Conservation (phyloP, 1,284 basidiomycete genomes). For the Schizophyllum commune region DNA sequence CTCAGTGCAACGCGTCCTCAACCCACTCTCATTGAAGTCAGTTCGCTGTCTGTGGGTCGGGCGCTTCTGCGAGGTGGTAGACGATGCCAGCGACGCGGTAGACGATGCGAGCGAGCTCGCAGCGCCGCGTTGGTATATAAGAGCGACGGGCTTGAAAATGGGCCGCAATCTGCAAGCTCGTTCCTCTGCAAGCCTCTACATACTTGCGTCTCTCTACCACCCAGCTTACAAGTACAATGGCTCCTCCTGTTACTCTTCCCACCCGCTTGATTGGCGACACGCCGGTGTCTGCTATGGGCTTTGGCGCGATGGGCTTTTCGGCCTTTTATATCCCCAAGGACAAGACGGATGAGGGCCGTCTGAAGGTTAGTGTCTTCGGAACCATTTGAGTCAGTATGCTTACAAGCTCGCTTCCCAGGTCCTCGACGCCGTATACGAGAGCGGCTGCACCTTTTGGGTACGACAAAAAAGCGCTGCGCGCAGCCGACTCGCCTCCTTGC, state of each 20-base stretch:
- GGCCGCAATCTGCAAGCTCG: no score
- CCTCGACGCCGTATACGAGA: constrained; percentile 26
- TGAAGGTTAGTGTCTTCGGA: constrained; percentile 2
- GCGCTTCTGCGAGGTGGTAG: no score
- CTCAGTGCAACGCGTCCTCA: no score
- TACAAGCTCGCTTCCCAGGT: constrained; percentile 16
- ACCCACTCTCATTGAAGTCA: no score
- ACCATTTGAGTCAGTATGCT: not conserved
- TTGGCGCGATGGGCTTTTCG: constrained; percentile 8
- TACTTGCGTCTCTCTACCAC: no score
- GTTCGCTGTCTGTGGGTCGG: no score
- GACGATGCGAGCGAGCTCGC: no score
- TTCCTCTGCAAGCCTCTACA: no score
- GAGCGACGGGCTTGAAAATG: no score
- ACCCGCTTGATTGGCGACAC: constrained; percentile 6
- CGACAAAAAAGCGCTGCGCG: no score
- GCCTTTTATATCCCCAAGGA: constrained; percentile 1
- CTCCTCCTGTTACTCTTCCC: constrained; percentile 4
- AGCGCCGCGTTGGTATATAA: no score
- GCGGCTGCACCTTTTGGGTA: constrained; percentile 30
- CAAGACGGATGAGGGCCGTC: constrained; percentile 5
- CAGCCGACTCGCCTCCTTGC: not conserved
- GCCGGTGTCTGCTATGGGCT: constrained; percentile 7
- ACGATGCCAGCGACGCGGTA: no score
- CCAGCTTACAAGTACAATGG: not conserved